Base-by-base conservation (phyloP, 306 rosid species). In the Mimosa bimucronata region DNA sequence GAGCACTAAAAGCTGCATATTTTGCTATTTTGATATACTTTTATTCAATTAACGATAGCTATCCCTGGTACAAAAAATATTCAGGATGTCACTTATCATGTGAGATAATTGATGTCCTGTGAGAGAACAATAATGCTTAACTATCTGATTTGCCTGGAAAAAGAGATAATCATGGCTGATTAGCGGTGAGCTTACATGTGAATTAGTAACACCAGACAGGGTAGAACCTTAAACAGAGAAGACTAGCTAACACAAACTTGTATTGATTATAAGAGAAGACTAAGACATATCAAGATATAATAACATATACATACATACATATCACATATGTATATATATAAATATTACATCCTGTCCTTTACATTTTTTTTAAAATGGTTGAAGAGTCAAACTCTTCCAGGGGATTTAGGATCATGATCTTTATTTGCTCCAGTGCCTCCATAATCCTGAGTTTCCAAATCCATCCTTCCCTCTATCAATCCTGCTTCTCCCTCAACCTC, bases 331-430 rank as follows among this genome's bases (percentile, higher is more conserved):
- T 31, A 57, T 57, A 58, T 58, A 19, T 19, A 19, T 34, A 34
- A 34, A 34, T 18, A 34, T 79, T 21, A 21, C 13, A 25, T 58
- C 37, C 62, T 1, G 28, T 75, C 16, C 77, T 69, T 29, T 15
- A 75, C 65, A 80, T 58, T 21, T 21, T 68, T 21, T 21, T 48
- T 15, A 3, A 34, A 34, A 34, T 34, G 25, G 58, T 26, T 64
- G 52, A 42, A 68, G 68, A 77, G 38, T 75, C 41, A 87, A 81
- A 3, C 37, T 31, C 55, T 52, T 80, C 83, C 77, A 46, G 88
- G 88, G 71, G 90, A 23, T 75, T 81, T 87, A 9, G 90, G 90
- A 0, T 87, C 88, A 72, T 87, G 90, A 79, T 84, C 88, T 66
- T 10, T 79, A 50, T 87, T 87, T 29, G 90, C 88, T 42, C 88